Conservation (phyloP, 2,329 filamentous ascomycete genomes). For the Paraphoma sp. region DNA sequence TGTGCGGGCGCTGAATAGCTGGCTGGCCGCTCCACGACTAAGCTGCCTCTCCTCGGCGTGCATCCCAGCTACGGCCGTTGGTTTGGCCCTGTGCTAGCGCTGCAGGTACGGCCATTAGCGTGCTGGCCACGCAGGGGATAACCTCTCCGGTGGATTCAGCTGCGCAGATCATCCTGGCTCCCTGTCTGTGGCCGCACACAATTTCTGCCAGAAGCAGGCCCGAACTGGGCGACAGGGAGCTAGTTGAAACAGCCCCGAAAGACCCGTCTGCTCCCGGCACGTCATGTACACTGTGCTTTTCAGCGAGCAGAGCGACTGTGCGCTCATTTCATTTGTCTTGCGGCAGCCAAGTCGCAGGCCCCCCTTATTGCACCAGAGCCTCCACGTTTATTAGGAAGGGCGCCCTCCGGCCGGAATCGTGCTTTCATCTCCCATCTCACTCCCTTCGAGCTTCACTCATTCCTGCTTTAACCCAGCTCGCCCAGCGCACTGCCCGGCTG, state of each 20-base stretch:
- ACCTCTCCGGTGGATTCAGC: conserved; percentile 26
- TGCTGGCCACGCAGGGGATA: conserved; percentile 16
- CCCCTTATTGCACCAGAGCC: conserved; percentile 31
- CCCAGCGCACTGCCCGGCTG: conserved; percentile 37
- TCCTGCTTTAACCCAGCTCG: conserved; percentile 16
- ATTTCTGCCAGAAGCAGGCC: conserved; percentile 32
- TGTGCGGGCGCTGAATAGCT: no score
- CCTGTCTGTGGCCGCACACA: conserved; percentile 26
- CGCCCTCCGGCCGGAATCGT: conserved; percentile 31
- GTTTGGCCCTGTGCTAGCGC: conserved; percentile 18
- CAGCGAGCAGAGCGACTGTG: conserved; percentile 41
- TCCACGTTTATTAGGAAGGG: conserved; percentile 34
- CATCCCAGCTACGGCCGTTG: conserved; percentile 28
- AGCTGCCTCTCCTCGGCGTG: background rate
- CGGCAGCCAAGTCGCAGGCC: conserved; percentile 42
- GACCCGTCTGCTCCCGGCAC: conserved; percentile 47
- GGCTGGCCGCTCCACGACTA: no score
- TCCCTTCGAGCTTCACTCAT: conserved; percentile 36
- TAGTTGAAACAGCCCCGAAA: conserved; percentile 48
- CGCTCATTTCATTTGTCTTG: conserved; percentile 50
- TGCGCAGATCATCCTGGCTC: conserved; percentile 39
- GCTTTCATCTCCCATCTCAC: conserved; percentile 23
- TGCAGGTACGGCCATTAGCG: conserved; percentile 31
- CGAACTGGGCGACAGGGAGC: conserved; percentile 35
- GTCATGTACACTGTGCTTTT: conserved; percentile 48